Evolutionary conservation across 1,284 basidiomycete genomes (phyloP).

Genomic region (Moesziomyces antarcticus): DNA sequence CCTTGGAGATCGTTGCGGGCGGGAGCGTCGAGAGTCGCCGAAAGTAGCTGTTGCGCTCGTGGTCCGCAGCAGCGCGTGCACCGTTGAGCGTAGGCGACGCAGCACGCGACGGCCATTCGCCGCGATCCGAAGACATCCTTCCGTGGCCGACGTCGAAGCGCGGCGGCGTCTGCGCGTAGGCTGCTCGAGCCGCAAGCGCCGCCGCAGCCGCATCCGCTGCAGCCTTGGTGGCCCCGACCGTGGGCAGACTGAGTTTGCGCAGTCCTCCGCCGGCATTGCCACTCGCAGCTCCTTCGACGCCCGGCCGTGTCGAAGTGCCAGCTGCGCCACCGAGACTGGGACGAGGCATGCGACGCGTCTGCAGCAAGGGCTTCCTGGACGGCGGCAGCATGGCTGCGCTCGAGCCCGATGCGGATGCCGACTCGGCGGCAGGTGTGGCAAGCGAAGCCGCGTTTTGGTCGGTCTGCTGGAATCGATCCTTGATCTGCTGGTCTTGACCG

Average conservation of each 20-base stretch:
- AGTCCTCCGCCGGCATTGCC: constrained; percentile 43
- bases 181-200: constrained; percentile 40
- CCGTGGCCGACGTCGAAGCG: constrained; percentile 38
- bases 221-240: constrained; percentile 56
- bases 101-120: constrained; percentile 33
- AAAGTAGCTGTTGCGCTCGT: constrained; percentile 87
- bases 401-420: neutral
- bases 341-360: constrained; percentile 20
- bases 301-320: too few relatives aligned
- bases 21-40: constrained; percentile 82
- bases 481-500: neutral
- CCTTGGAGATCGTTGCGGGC: constrained; percentile 75
- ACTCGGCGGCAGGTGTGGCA: neutral
- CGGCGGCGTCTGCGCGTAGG: constrained; percentile 37
- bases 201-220: constrained; percentile 59
- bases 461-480: constrained; percentile 1
- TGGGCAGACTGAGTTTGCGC: constrained; percentile 57
- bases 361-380: constrained; percentile 13
- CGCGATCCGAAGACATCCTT: constrained; percentile 30
- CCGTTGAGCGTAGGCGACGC: constrained; percentile 68
- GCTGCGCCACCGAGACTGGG: constrained; percentile 11
- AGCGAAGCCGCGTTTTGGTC: neutral
- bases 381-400: neutral
- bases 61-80: constrained; percentile 72
- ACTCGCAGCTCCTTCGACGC: neutral